Evolutionary conservation across 176 grass and related monocot species (phyloP), one percentile per base, ranked within the genome.

Genomic region (Panicum miliaceum): DNA sequence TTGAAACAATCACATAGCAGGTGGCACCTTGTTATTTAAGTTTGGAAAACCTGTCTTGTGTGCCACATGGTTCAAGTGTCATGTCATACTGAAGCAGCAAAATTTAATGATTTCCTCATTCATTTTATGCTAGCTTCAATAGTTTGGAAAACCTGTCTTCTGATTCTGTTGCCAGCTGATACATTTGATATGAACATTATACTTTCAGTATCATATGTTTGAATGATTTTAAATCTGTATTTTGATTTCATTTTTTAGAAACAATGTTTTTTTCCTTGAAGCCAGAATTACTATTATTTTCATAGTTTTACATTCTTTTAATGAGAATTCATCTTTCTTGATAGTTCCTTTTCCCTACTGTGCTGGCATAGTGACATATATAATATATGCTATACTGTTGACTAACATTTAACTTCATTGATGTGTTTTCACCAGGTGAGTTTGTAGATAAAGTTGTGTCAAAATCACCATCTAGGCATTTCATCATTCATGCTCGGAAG

Each of bases 401-500:
- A 8, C 40, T 56, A 40, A 70, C 32, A 10, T 73, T 56, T 79
- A 27, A 32, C 37, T 69, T 15, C 32, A 57, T 58, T 64, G 60
- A 78, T 82, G 79, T 5, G 48, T 78, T 89, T 86, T 79, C 26
- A 70, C 60, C 67, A 97, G 95, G 92, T 94, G 86, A 89, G 45
- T 97, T 97, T 87, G 84, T 97, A 59, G 77, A 91, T 89, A 91
- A 81, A 86, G 74, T 97, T 87, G 50, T 88, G 77, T 91, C 92
- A 48, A 94, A 88, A 82, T 97, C 95, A 40, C 92, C 95, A 77
- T 86, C 90, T 59, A 92, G 84, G 75, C 95, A 97, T 91, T 94
- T 97, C 54, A 97, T 97, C 57, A 86, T 97, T 86, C 95, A 97
- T 91, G 90, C 92, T 63, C 82, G 95, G 86, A 97, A 97, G 83